A percentile compares a stretch with the other conserved stretches of the same genome.
These are phyloP conservation scores for Roridomyces roridus DNA, from an alignment of 768 basidiomycete genomes.

Conservation along the genomic window DNA sequence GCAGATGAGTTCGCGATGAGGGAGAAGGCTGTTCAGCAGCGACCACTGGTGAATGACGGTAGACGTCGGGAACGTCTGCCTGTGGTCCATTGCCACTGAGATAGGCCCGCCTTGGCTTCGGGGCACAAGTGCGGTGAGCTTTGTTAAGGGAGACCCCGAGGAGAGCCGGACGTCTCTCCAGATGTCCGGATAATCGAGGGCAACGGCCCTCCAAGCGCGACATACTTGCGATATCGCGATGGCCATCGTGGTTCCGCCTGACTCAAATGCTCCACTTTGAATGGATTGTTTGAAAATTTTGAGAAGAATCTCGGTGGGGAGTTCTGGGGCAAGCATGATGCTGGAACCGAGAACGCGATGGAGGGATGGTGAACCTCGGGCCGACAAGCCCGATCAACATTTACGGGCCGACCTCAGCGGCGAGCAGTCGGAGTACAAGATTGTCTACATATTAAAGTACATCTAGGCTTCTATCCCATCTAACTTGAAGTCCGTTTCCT, in stretches of 20 bases:
- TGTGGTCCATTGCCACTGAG: conserved; percentile 4
- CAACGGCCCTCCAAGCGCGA: neutral
- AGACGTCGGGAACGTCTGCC: too few relatives aligned
- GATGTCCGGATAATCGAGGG: neutral
- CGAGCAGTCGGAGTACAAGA: too few relatives aligned
- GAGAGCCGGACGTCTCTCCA: conserved; percentile 9
- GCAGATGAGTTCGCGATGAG: neutral
- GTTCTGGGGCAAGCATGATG: conserved; percentile 6
- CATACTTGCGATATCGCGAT: conserved; percentile 11
- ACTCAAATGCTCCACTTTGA: neutral
- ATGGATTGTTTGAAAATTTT: conserved; percentile 6
- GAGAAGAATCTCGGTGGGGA: conserved; percentile 6
- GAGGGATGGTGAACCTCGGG: too few relatives aligned
- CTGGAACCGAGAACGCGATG: too few relatives aligned
- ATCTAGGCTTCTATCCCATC: neutral
- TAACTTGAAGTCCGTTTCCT: neutral
- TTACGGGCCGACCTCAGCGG: too few relatives aligned
- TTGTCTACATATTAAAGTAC: too few relatives aligned
- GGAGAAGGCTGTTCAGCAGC: neutral
- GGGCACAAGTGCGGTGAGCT: neutral
- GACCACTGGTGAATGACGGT: neutral
- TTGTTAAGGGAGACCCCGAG: neutral
- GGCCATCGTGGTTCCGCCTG: neutral
- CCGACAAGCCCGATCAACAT: too few relatives aligned
- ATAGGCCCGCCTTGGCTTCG: neutral